Percentiles rank a stretch among this genome's conserved stretches.
Evolutionary conservation across 371 early-diverging fungal genomes (phyloP).

Genomic region (Mucor circinelloides): DNA sequence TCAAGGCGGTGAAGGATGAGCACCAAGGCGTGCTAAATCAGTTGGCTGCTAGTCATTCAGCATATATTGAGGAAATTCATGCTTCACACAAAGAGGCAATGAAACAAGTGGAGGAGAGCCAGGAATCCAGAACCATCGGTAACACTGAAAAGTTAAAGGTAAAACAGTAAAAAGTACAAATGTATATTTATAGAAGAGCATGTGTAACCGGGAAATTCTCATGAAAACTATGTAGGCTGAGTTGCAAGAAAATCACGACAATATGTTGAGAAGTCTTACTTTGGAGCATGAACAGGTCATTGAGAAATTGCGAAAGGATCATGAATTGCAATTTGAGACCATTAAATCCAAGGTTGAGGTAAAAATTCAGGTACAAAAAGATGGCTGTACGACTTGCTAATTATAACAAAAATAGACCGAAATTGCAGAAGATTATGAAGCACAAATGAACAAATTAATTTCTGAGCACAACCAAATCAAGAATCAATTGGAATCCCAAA

Average conservation of each 20-base stretch:
- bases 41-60: slow-evolving; percentile 25
- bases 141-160: slow-evolving; percentile 29
- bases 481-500: slow-evolving; percentile 7
- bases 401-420: slow-evolving; percentile 16
- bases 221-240: slow-evolving; percentile 16
- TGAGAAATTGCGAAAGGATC: slow-evolving; percentile 10
- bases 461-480: slow-evolving; percentile 22
- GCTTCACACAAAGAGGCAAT: slow-evolving; percentile 27
- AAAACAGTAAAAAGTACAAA: neutral
- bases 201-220: neutral
- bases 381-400: neutral
- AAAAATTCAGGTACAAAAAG: neutral
- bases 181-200: neutral
- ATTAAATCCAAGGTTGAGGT: slow-evolving; percentile 26
- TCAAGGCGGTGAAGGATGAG: slow-evolving; percentile 12
- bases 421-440: slow-evolving; percentile 23
- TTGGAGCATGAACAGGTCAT: slow-evolving; percentile 12
- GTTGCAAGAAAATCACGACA: slow-evolving; percentile 14
- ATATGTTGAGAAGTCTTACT: neutral
- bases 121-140: slow-evolving; percentile 18
- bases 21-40: slow-evolving; percentile 23
- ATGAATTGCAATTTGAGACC: slow-evolving; percentile 20
- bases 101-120: slow-evolving; percentile 8
- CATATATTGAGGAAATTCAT: slow-evolving; percentile 32
- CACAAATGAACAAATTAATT: slow-evolving; percentile 19